Conservation (phyloP, 2,329 filamentous ascomycete species). For the Cladosporium oxysporum region DNA sequence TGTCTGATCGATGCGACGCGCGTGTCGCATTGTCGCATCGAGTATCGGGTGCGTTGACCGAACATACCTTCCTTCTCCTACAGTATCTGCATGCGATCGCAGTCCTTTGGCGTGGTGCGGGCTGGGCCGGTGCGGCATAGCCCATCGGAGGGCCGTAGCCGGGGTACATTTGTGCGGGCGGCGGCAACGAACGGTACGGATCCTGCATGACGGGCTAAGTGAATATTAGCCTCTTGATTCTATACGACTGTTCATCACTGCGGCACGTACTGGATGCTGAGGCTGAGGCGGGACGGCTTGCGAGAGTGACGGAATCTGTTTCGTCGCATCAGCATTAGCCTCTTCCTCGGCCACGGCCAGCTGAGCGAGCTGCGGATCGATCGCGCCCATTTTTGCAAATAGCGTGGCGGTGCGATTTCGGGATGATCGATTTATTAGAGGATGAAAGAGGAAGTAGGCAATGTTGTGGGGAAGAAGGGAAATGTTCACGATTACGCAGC, state of each 20-base stretch:
- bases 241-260: neutral
- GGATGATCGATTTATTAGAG: slow-evolving; percentile 6
- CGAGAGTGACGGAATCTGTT: slow-evolving; percentile 39
- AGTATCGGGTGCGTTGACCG: neutral
- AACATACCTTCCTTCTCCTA: slow-evolving; percentile 57
- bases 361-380: slow-evolving; percentile 35
- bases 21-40: slow-evolving; percentile 8
- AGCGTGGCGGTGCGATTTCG: slow-evolving; percentile 8
- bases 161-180: slow-evolving; percentile 46
- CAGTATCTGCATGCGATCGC: slow-evolving; percentile 64
- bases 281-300: slow-evolving; percentile 36
- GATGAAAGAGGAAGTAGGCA: slow-evolving; percentile 18
- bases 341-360: slow-evolving; percentile 25
- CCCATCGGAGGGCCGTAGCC: slow-evolving; percentile 42
- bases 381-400: slow-evolving; percentile 28
- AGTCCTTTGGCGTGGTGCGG: slow-evolving; percentile 61
- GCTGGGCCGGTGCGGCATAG: slow-evolving; percentile 46
- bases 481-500: slow-evolving; percentile 17
- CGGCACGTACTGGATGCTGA: slow-evolving; percentile 18
- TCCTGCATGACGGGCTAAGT: slow-evolving; percentile 48
- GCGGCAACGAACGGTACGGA: slow-evolving; percentile 48
- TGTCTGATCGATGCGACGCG: neutral
- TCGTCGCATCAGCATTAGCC: slow-evolving; percentile 31
- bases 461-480: slow-evolving; percentile 21
- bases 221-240: slow-evolving; percentile 5